Evolutionary conservation across 345 rosid genomes (phyloP), one percentile per base, ranked within the genome.

Genomic region (Pseudoturritis turrita): DNA sequence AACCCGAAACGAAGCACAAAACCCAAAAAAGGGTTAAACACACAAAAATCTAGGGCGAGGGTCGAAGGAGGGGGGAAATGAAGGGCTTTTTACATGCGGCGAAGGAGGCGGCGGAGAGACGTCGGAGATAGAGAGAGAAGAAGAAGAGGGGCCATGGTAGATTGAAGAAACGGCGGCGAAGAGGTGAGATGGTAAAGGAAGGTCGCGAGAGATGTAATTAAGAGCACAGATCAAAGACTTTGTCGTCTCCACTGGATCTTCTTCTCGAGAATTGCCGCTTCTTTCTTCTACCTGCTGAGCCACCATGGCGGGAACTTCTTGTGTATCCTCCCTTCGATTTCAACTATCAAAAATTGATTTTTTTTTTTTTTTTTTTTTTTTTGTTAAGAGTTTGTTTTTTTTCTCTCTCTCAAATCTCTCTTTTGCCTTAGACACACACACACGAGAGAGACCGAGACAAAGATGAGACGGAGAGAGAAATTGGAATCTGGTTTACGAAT

Each of bases 221-320:
- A 96, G 90, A 61, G 99, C 96, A 61, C 75, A 86, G 73, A 95
- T 86, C 79, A 95, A 78, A 51, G 96, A 83, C 79, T 88, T 90
- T 6, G 96, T 77, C 76, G 82, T 84, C 62, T 84, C 81, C 0
- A 73, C 73, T 21, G 75, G 77, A 62, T 84, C 88, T 7, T 77
- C 78, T 15, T 70, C n/a, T n/a, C n/a, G 65, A 9, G 61, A 63
- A 51, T 39, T 75, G 41, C 62, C 83, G 58, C 73, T 82, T 43
- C 69, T 88, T 63, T 73, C 51, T 78, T 82, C 90, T 21, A 83
- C 79, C 84, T 77, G 82, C 80, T 77, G 61, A 79, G 87, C 85
- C 72, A 82, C 87, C 97, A 88, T 94, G 89, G 92, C 87, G 91
- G 88, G 92, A 84, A 85, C 77, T 64, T 49, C 22, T 47, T 22